These are phyloP conservation scores for Ceratobasidium sp. DNA, from an alignment of 1,284 basidiomycete species.

Conservation along the genomic window DNA sequence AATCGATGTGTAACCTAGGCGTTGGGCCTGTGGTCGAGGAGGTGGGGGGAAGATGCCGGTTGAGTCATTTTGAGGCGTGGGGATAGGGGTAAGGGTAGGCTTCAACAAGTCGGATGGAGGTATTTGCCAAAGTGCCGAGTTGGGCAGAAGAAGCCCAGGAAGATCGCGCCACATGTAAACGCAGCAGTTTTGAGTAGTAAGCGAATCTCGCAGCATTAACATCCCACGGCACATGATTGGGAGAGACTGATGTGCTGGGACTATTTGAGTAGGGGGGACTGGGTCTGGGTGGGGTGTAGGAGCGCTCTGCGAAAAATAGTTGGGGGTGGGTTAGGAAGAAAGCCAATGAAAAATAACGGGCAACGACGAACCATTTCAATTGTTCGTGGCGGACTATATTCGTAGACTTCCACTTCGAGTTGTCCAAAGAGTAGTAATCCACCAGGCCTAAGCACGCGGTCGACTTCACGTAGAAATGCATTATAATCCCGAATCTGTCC, in stretches of 20 bases:
- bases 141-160: slow-evolving; percentile 4
- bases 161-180: slow-evolving; percentile 32
- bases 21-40: neutral
- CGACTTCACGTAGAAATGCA: slow-evolving; percentile 19
- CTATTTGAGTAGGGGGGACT: neutral
- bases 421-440: slow-evolving; percentile 19
- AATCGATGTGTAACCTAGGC: neutral
- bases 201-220: slow-evolving; percentile 12
- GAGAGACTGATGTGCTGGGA: neutral
- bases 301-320: neutral
- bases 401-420: slow-evolving; percentile 18
- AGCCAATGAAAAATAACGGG: neutral
- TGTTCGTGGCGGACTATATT: neutral
- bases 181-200: neutral
- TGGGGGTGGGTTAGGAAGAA: neutral
- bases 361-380: neutral
- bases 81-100: neutral
- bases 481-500: slow-evolving; percentile 13
- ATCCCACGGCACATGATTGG: slow-evolving; percentile 26
- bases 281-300: neutral
- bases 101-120: neutral
- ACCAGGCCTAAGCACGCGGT: slow-evolving; percentile 14
- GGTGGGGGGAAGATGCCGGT: too few species aligned
- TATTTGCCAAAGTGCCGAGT: slow-evolving; percentile 3
- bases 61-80: neutral